These are phyloP conservation scores for Ustulina deusta DNA, from an alignment of 2,329 filamentous ascomycete species.

Conservation along the genomic window DNA sequence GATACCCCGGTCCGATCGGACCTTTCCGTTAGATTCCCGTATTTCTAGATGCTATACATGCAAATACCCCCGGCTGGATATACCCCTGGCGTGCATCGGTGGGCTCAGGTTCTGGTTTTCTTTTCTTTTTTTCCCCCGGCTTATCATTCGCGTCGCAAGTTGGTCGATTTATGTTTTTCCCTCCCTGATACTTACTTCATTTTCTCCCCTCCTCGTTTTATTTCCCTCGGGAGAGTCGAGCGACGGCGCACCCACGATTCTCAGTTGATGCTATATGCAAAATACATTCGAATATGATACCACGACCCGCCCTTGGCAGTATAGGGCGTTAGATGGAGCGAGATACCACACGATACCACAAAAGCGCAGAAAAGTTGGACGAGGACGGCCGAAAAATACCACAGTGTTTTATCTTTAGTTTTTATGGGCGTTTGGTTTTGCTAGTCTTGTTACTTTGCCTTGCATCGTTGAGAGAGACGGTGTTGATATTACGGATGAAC, in stretches of 20 bases:
- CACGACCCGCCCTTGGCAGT: constrained; percentile 49
- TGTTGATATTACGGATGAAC: constrained; percentile 8
- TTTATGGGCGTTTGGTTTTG: constrained; percentile 31
- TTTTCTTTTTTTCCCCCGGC: constrained; percentile 49
- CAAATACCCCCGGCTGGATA: constrained; percentile 72
- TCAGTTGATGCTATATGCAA: constrained; percentile 51
- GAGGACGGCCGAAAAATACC: constrained; percentile 46
- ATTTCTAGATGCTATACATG: constrained; percentile 62
- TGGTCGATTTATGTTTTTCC: constrained; percentile 14
- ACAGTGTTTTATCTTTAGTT: constrained; percentile 39
- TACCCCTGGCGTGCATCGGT: constrained; percentile 71
- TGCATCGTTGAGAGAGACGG: constrained; percentile 14
- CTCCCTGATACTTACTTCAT: constrained; percentile 8
- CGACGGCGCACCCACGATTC: constrained; percentile 47
- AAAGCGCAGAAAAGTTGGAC: constrained; percentile 50
- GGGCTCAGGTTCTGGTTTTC: constrained; percentile 53
- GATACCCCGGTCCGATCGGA: constrained; percentile 93
- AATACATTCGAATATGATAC: constrained; percentile 53
- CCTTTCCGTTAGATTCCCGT: constrained; percentile 82
- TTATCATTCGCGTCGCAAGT: constrained; percentile 23
- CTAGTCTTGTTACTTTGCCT: constrained; percentile 19
- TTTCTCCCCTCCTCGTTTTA: constrained; percentile 34
- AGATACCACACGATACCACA: constrained; percentile 50
- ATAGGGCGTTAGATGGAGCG: constrained; percentile 51
- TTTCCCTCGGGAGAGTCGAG: constrained; percentile 43